These are phyloP conservation scores for Pythium monospermum DNA, from an alignment of 352 stramenopile species.

Conservation along the genomic window DNA sequence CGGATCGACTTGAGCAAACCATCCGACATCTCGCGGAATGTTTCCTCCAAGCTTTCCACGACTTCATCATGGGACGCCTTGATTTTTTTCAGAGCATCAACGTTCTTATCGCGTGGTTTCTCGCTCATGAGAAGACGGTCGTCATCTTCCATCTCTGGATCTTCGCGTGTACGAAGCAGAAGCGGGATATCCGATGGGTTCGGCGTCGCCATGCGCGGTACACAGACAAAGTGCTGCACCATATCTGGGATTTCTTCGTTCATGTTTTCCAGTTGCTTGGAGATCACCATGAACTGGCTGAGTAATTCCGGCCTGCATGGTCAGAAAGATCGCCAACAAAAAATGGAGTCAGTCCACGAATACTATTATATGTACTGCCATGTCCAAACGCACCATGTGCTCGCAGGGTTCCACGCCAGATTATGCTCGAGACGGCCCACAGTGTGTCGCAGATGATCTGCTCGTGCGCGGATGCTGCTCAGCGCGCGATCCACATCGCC, in stretches of 20 bases:
- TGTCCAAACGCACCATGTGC: constrained; percentile 60
- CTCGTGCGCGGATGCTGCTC: constrained; percentile 73
- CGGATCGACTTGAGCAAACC: constrained; percentile 76
- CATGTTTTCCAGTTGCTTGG: constrained; percentile 87
- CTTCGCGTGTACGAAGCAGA: constrained; percentile 72
- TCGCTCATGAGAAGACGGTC: constrained; percentile 70
- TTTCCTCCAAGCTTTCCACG: constrained; percentile 76
- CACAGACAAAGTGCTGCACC: constrained; percentile 81
- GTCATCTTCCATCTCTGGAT: constrained; percentile 82
- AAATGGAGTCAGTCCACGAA: too few relatives aligned
- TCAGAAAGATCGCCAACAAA: not conserved
- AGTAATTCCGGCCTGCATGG: constrained; percentile 70
- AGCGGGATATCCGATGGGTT: constrained; percentile 75
- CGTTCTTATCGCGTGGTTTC: constrained; percentile 59
- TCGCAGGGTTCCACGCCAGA: constrained; percentile 73
- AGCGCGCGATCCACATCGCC: constrained; percentile 73
- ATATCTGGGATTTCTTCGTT: constrained; percentile 83
- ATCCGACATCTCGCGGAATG: constrained; percentile 82
- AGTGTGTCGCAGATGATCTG: constrained; percentile 77
- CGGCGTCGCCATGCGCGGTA: constrained; percentile 76
- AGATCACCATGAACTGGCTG: constrained; percentile 84
- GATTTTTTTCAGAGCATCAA: constrained; percentile 61
- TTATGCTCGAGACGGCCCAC: constrained; percentile 72
- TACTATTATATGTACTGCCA: too few relatives aligned
- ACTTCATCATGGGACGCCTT: constrained; percentile 63